Base-by-base conservation (phyloP, 768 basidiomycete genomes). In the Goffeauzyma gilvescens region DNA sequence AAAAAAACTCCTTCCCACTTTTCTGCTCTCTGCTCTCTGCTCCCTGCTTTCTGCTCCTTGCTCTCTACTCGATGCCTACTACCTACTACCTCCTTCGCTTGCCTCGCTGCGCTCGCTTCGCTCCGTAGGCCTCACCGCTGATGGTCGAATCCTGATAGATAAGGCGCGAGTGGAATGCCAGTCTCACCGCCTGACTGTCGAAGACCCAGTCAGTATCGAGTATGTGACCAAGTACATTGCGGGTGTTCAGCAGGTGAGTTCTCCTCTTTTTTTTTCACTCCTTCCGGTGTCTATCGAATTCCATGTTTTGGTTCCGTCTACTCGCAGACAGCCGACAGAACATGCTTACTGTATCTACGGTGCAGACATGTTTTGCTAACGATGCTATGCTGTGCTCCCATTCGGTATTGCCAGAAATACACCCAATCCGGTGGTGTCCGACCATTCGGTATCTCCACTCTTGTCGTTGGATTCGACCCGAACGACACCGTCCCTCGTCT, bases 351-450 rank as follows among this genome's bases (percentile, higher is more conserved):
- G n/a, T n/a, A n/a, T n/a, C n/a, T n/a, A n/a, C n/a, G n/a, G n/a
- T n/a, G n/a, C n/a, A n/a, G n/a, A n/a, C n/a, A n/a, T n/a, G n/a
- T n/a, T n/a, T n/a, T n/a, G n/a, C n/a, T n/a, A n/a, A n/a, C n/a
- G n/a, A n/a, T n/a, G n/a, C n/a, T n/a, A n/a, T n/a, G n/a, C n/a
- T n/a, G n/a, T n/a, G n/a, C n/a, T n/a, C 8, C 41, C 32, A 33
- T 15, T 18, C 13, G 28, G 38, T 31, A 34, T 25, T 24, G 33
- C 8, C 55, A 90, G 86, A 75, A 76, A 63, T 96, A 96, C 68
- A 96, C 93, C 12, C 93, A 98, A 71, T 93, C 89, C 9, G 93
- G 93, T 49, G 93, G 93, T 70, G 87, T 93, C 39, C 74, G 93
- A 44, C 93, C 93, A 21, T 98, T 98, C 57, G 93, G 93, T 52